Evolutionary conservation across 1,284 basidiomycete genomes (phyloP), one percentile per base, ranked within the genome.

Genomic region (Malassezia caprae): DNA sequence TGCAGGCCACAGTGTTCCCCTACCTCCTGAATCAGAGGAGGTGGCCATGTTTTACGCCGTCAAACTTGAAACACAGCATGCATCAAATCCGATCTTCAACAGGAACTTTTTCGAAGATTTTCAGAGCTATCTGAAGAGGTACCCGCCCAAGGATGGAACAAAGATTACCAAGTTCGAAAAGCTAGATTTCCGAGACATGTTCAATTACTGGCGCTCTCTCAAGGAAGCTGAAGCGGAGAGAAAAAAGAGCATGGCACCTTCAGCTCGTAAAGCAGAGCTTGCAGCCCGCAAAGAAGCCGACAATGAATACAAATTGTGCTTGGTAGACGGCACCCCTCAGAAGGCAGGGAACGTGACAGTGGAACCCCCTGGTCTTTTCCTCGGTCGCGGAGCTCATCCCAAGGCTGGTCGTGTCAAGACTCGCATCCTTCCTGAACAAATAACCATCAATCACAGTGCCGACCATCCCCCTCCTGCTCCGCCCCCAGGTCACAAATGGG

Each of bases 331-430:
- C 21, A 83, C 90, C 51, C 91, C 90, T 77, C 94, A 99, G 78
- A 96, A 94, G 76, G 84, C 96, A 49, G 94, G 94, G 53, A 98
- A 98, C 78, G 96, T 98, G 80, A 83, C 90, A 63, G 85, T 96
- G 47, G 94, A 99, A 80, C 94, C 94, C 72, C 94, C 94, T 17
- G 90, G 90, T 39, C 79, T 98, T 40, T 99, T 98, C 79, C 81
- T 93, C 76, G 94, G 94, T 57, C 90, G 94, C 63, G 94, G 94
- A 56, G 90, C 96, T 68, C 94, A 99, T 77, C 94, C 94, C 1
- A 91, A 88, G 80, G 96, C 96, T 76, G 94, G 94, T 23, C 85
- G 85, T 48, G 80, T 96, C 59, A 99, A 98, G 82, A 88, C 90
- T 67, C 66, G 77, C 57, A 61, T 65, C 39, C 51, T 44, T 30